A percentile compares a stretch with the other conserved stretches of the same genome.
phyloP scores from a whole-genome alignment of 2,329 filamentous ascomycete species.

The Trichoderma koningii region DNA sequence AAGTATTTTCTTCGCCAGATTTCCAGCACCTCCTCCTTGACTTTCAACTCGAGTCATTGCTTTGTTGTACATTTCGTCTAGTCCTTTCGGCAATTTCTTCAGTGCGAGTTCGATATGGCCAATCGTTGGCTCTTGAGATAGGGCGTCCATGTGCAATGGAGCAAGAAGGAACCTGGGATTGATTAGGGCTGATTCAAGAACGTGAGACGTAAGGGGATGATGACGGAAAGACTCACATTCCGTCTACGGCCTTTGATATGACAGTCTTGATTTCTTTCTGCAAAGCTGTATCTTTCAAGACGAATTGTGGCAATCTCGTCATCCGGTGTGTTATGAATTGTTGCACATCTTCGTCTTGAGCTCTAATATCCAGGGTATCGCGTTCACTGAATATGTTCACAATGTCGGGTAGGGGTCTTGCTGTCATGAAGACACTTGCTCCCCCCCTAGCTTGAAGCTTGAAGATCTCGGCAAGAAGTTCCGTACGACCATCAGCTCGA shows the following conservation, averaged over 20 bases:
- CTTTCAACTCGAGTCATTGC: too few relatives aligned
- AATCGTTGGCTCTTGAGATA: too few relatives aligned
- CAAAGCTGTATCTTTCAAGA: not conserved
- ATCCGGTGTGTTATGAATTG: not conserved
- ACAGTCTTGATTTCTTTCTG: constrained; percentile 40
- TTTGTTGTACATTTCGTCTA: too few relatives aligned
- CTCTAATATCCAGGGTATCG: not conserved
- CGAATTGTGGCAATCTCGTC: not conserved
- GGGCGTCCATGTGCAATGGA: too few relatives aligned
- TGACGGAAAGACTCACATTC: not conserved
- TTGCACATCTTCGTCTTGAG: not conserved
- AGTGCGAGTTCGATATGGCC: too few relatives aligned
- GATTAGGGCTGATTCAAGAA: too few relatives aligned
- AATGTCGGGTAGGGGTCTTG: not conserved
- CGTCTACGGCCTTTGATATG: not conserved
- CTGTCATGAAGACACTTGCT: not conserved
- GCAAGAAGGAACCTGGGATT: too few relatives aligned
- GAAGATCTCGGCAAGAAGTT: not conserved
- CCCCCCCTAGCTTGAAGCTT: not conserved
- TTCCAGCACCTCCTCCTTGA: too few relatives aligned
- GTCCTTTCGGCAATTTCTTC: too few relatives aligned
- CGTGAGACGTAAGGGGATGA: not conserved
- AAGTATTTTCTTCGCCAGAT: too few relatives aligned
- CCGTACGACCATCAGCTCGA: not conserved
- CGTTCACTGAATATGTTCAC: not conserved